These are phyloP conservation scores for Lachnellula hyalina DNA, from an alignment of 2,329 filamentous ascomycete genomes.

Conservation along the genomic window DNA sequence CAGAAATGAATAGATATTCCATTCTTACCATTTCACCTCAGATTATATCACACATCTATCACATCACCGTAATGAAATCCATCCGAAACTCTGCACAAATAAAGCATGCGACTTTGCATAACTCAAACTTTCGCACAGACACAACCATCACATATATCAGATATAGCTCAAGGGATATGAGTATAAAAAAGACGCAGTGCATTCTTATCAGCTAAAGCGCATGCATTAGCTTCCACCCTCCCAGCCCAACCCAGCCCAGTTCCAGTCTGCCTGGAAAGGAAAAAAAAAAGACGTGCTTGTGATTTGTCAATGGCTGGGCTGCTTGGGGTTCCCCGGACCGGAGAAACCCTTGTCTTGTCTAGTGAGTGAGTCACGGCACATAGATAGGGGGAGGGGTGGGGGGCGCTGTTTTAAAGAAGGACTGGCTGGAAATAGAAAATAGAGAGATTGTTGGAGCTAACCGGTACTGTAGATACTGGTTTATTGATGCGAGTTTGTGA, in stretches of 20 bases:
- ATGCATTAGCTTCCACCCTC: conserved; percentile 9
- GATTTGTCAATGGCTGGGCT: conserved; percentile 17
- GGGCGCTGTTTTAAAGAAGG: background rate
- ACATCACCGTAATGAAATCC: background rate
- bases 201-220: conserved; percentile 1
- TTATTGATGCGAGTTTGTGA: no score
- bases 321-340: background rate
- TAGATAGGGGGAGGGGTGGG: background rate
- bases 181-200: background rate
- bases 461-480: no score
- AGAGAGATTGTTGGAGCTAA: background rate
- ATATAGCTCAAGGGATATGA: background rate
- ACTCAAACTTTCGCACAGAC: conserved; percentile 2
- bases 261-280: background rate
- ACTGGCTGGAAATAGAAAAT: background rate
- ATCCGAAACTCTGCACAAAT: background rate
- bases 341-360: background rate
- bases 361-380: conserved; percentile 10
- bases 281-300: background rate
- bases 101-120: background rate
- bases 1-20: background rate
- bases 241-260: background rate
- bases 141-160: background rate
- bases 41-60: no score
- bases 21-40: background rate